These are phyloP conservation scores for Penicillium sp. DNA, from an alignment of 2,329 filamentous ascomycete species.

Conservation along the genomic window DNA sequence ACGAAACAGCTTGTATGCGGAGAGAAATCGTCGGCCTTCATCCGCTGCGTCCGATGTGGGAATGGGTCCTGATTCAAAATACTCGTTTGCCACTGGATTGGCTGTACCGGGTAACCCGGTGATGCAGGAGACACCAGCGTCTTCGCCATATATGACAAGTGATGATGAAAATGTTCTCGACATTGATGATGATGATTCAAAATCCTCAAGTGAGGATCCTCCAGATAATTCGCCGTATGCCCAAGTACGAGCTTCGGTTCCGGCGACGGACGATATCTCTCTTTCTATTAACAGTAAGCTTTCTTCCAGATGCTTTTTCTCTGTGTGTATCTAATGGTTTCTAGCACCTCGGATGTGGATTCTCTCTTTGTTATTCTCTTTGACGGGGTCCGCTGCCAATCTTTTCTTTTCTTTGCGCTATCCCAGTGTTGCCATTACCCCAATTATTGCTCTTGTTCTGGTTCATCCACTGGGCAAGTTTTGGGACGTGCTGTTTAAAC, in stretches of 20 bases:
- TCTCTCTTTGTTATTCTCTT: constrained; percentile 73
- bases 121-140: constrained; percentile 23
- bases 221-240: constrained; percentile 55
- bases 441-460: constrained; percentile 65
- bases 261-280: constrained; percentile 69
- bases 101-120: constrained; percentile 26
- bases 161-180: constrained; percentile 22
- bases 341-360: constrained; percentile 77
- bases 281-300: constrained; percentile 70
- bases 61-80: constrained; percentile 34
- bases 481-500: constrained; percentile 72
- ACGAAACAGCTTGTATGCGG: constrained; percentile 16
- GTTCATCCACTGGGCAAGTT: constrained; percentile 78
- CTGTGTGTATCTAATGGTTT: constrained; percentile 3
- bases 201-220: constrained; percentile 32
- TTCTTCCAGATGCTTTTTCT: neutral
- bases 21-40: constrained; percentile 24
- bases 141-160: constrained; percentile 22
- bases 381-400: constrained; percentile 62
- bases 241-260: constrained; percentile 75
- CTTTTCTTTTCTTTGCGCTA: constrained; percentile 88
- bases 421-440: constrained; percentile 84
- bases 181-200: constrained; percentile 35
- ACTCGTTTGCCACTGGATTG: constrained; percentile 31
- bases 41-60: constrained; percentile 32